Evolutionary conservation across 768 basidiomycete genomes (phyloP).

Genomic region (Xerocomus spinulosus): DNA sequence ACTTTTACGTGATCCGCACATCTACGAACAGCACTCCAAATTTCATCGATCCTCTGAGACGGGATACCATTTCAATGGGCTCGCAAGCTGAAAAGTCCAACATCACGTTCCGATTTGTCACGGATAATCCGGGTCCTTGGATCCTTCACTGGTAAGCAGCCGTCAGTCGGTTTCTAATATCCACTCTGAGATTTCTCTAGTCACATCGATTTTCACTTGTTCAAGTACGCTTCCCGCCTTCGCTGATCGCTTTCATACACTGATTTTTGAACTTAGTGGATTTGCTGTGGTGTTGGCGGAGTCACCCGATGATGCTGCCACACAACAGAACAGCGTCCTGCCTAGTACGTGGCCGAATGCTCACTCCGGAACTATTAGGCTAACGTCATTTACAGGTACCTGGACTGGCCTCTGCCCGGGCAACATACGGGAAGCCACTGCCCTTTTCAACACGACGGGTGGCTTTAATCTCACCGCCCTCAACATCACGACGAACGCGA

Average conservation of each 20-base stretch:
- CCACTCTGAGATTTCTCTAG: slow-evolving; percentile 11
- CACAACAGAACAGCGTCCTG: slow-evolving; percentile 13
- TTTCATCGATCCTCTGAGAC: slow-evolving; percentile 34
- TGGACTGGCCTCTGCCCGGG: slow-evolving; percentile 22
- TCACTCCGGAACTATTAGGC: neutral
- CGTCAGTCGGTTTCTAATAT: neutral
- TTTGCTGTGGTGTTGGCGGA: slow-evolving; percentile 32
- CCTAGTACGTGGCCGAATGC: slow-evolving; percentile 19
- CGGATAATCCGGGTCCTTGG: slow-evolving; percentile 67
- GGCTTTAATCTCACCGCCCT: slow-evolving; percentile 15
- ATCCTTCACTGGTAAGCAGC: slow-evolving; percentile 38
- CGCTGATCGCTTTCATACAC: neutral
- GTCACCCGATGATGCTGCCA: slow-evolving; percentile 16
- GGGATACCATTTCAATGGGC: slow-evolving; percentile 35
- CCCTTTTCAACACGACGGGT: slow-evolving; percentile 15
- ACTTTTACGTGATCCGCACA: slow-evolving; percentile 36
- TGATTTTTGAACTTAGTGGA: slow-evolving; percentile 18
- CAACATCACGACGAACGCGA: slow-evolving; percentile 4
- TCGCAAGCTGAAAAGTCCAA: slow-evolving; percentile 33
- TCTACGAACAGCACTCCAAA: slow-evolving; percentile 31
- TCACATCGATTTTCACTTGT: slow-evolving; percentile 31
- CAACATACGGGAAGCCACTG: slow-evolving; percentile 13
- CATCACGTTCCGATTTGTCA: slow-evolving; percentile 54
- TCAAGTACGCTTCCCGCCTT: slow-evolving; percentile 13
- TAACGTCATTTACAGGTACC: slow-evolving; percentile 8